These are phyloP conservation scores for Candida odintsovae DNA, from an alignment of 805 yeast genomes.

Conservation along the genomic window DNA sequence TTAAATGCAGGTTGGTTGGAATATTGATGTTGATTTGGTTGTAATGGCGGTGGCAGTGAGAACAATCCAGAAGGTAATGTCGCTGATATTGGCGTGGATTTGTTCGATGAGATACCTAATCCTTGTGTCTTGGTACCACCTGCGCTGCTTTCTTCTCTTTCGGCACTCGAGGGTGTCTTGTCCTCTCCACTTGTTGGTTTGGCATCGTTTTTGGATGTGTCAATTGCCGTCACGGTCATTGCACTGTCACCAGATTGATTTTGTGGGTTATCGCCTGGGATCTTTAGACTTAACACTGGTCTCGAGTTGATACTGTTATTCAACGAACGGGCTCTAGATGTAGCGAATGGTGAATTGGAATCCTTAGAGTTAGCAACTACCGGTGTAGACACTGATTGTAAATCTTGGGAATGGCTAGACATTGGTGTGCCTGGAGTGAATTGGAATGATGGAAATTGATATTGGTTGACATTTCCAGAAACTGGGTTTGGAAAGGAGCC, in stretches of 20 bases:
- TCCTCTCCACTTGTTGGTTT: constrained; percentile 3
- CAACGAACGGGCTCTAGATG: constrained; percentile 18
- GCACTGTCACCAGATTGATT: constrained; percentile 10
- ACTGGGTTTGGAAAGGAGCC: not conserved
- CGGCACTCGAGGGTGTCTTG: constrained; percentile 12
- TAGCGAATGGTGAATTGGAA: constrained; percentile 3
- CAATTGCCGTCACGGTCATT: constrained; percentile 13
- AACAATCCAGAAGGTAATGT: constrained; percentile 26
- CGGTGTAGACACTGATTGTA: constrained; percentile 6
- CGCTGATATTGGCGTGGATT: constrained; percentile 9
- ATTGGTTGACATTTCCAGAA: constrained; percentile 1
- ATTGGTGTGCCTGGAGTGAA: constrained; percentile 12
- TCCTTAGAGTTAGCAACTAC: constrained; percentile 2
- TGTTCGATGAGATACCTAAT: constrained; percentile 12
- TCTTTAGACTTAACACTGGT: constrained; percentile 24
- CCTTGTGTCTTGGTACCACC: constrained; percentile 11
- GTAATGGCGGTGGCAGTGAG: constrained; percentile 28
- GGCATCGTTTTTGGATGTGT: constrained; percentile 5
- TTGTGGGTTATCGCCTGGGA: constrained; percentile 11
- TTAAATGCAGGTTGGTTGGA: constrained; percentile 15
- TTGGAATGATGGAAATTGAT: constrained; percentile 5
- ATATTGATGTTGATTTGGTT: not conserved
- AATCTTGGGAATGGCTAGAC: constrained; percentile 3
- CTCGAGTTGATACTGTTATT: constrained; percentile 20
- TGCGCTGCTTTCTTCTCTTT: constrained; percentile 6